phyloP scores from a whole-genome alignment of 345 rosid species.

The Excoecaria cochinchinensis region DNA sequence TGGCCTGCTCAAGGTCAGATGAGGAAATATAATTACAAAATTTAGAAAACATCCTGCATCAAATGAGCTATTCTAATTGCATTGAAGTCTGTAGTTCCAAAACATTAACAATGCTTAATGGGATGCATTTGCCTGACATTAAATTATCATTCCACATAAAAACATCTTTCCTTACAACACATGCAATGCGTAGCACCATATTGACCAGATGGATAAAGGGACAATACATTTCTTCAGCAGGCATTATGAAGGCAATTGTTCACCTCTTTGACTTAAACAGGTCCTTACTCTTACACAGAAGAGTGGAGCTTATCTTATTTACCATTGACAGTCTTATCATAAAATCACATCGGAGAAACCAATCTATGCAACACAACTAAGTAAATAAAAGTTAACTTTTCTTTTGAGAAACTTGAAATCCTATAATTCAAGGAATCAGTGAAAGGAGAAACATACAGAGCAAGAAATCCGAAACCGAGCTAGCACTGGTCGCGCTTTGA shows the following conservation, averaged over 20 bases:
- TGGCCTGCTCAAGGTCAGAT: constrained; percentile 49
- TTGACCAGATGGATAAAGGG: not conserved
- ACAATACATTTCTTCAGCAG: not conserved
- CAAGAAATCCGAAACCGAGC: constrained; percentile 51
- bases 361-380: not conserved
- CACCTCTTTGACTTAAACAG: not conserved
- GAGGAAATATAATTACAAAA: not conserved
- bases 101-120: not conserved
- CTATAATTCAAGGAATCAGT: not conserved
- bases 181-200: not conserved
- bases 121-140: not conserved
- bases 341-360: not conserved
- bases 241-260: not conserved
- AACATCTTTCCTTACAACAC: not conserved
- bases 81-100: not conserved
- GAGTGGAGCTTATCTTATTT: not conserved
- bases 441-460: constrained; percentile 42
- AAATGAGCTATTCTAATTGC: not conserved
- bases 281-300: not conserved
- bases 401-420: not conserved
- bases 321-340: too few relatives aligned
- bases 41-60: not conserved
- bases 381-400: too few relatives aligned
- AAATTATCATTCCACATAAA: not conserved
- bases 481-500: constrained; percentile 20